Base-by-base conservation (phyloP, 1,284 basidiomycete genomes). In the Inonotus obliquus region DNA sequence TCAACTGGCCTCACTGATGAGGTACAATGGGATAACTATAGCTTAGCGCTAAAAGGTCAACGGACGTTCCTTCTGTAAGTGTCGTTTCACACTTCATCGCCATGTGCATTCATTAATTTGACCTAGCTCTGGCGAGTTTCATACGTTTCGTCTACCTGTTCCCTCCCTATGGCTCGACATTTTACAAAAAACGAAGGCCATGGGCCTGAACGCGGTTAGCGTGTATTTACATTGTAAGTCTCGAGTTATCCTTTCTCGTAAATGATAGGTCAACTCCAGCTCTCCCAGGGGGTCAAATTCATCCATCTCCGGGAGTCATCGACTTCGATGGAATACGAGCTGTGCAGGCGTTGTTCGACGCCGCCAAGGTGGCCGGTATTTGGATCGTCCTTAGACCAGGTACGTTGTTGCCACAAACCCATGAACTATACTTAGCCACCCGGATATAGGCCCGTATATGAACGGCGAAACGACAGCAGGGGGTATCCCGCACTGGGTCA, bases 401-500 rank as follows among this genome's bases (percentile, higher is more conserved):
- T 72, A 58, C 32, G 5, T 4, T 10, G 14, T 41, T 25, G 2
- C 21, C 35, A 44, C 7, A 27, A 17, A 14, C 7, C 7, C 2
- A 32, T 52, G 4, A 32, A 17, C 29, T 52, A 17, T 5, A 32
- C 14, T 21, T 32, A 29, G 11, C 4, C 29, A 23, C 21, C 41
- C 2, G 10, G 35, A 25, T 25, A 37, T 21, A 75, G 76, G 77
- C 1, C 76, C 73, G 0, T 87, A 92, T 70, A 92, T 92, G 75
- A 91, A 90, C 65, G 88, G 88, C 0, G 91, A 94, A 72, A 91
- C 89, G 0, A 86, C 87, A 0, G 89, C 87, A 1, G 91, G 91
- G 25, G 91, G 91, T 1, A 83, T 92, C 63, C 81, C 90, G 0
- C 87, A 89, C 63, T 92, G 91, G 91, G 77, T 82, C 13, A 90